Base-by-base conservation (phyloP, 495 filamentous ascomycete genomes). In the Amniculicola lignicola region DNA sequence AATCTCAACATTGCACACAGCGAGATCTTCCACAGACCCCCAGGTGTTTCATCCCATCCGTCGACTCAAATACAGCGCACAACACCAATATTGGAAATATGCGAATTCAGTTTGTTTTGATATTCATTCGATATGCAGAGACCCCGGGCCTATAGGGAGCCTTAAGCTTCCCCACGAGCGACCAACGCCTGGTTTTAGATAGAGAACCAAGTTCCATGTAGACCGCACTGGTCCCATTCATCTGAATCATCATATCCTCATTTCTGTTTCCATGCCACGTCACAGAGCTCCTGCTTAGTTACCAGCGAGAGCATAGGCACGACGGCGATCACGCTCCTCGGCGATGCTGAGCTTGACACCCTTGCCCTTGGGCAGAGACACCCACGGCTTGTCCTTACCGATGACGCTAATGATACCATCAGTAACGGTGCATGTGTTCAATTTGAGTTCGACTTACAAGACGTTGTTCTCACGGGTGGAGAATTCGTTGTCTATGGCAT, bases 401-500 rank as follows among this genome's bases (percentile, higher is more conserved):
- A 98, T 96, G 77, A 97, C 84, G 44, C 55, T 59, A 23, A n/a
- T 77, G 96, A 96, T 36, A 5, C n/a, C 7, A 39, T 58, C 23
- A 58, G 48, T 19, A 1, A 38, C 19, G 4, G 40, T 38, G 2
- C 10, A 16, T 29, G 23, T 14, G 37, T 23, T 27, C 14, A 23
- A 25, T 10, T 10, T 44, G 16, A 4, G 12, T 10, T 7, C 10
- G 5, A 47, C 54, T 57, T 52, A 60, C 57, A 57, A 52, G 63
- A 97, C 90, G 87, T 98, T 98, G 80, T 76, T 85, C 80, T 97
- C 89, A 72, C 93, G 93, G 68, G 93, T 98, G 66, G 94, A 90
- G 79, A 96, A 98, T 68, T 88, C 87, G 84, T 97, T 98, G 83
- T 97, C 93, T 74, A 98, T 87, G 61, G 90, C 93, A 70, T 98